Evolutionary conservation across 306 rosid genomes (phyloP).

Genomic region (Cucurbita pepo): DNA sequence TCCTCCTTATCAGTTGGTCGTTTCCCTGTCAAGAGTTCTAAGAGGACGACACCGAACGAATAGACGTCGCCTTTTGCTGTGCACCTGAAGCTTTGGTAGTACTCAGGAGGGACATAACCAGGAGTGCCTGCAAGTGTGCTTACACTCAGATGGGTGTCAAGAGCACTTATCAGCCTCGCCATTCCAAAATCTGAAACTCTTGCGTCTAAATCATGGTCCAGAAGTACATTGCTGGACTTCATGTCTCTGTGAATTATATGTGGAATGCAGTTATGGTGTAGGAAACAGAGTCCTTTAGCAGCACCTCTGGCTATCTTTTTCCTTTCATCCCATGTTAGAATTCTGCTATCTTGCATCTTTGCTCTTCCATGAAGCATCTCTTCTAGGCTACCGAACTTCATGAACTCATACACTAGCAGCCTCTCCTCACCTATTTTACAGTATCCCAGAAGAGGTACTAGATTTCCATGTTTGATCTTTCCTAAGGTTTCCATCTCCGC

Average conservation of each 20-base stretch:
- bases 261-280: conserved; percentile 96
- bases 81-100: conserved; percentile 94
- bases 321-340: conserved; percentile 84
- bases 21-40: conserved; percentile 71
- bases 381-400: conserved; percentile 94
- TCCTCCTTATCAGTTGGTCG: conserved; percentile 93
- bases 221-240: conserved; percentile 91
- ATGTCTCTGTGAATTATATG: conserved; percentile 95
- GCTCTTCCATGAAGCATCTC: conserved; percentile 88
- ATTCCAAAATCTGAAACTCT: conserved; percentile 92
- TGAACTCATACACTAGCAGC: conserved; percentile 84
- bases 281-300: conserved; percentile 85
- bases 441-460: conserved; percentile 79
- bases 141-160: conserved; percentile 87
- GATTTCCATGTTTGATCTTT: conserved; percentile 78
- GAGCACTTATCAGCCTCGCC: conserved; percentile 97
- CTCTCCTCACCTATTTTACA: conserved; percentile 95
- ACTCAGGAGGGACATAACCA: conserved; percentile 94
- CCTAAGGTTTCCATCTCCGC: conserved; percentile 99
- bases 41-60: conserved; percentile 78
- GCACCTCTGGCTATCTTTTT: conserved; percentile 91
- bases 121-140: conserved; percentile 98
- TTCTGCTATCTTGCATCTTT: conserved; percentile 33
- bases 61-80: conserved; percentile 92
- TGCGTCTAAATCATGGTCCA: conserved; percentile 81